A percentile compares a stretch with the other conserved stretches of the same genome.
phyloP scores from a whole-genome alignment of 2,329 filamentous ascomycete species.

The Colletotrichum abscissum region DNA sequence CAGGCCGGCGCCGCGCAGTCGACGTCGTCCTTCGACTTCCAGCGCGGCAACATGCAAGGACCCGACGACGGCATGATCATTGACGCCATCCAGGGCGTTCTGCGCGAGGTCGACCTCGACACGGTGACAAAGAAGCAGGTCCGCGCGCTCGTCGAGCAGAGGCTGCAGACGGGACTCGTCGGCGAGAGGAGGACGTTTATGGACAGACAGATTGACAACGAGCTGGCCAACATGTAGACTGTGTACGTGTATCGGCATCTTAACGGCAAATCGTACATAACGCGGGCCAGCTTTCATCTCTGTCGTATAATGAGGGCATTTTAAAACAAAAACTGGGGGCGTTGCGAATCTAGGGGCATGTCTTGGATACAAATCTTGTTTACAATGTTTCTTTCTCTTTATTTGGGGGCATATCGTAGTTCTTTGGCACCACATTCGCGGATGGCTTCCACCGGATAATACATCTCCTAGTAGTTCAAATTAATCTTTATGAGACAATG shows the following conservation, averaged over 20 bases:
- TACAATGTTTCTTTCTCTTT: background rate
- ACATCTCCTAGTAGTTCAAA: constrained; percentile 26
- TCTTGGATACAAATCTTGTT: constrained; percentile 9
- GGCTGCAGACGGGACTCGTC: constrained; percentile 87
- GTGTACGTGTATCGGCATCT: background rate
- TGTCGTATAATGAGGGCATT: constrained; percentile 24
- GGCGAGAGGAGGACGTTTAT: constrained; percentile 91
- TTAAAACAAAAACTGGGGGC: constrained; percentile 23
- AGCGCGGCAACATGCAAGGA: constrained; percentile 66
- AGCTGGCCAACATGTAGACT: constrained; percentile 89
- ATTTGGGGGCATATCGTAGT: constrained; percentile 9
- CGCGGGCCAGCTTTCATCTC: constrained; percentile 2
- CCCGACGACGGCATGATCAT: constrained; percentile 85
- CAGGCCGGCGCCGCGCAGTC: constrained; percentile 59
- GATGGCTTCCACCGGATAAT: constrained; percentile 26
- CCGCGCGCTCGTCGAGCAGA: constrained; percentile 89
- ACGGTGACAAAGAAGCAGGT: constrained; percentile 99
- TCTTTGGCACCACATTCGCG: constrained; percentile 9
- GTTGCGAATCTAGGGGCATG: constrained; percentile 18
- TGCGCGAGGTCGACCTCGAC: constrained; percentile 91
- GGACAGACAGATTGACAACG: constrained; percentile 91
- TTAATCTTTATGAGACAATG: constrained; percentile 11
- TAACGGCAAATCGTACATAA: constrained; percentile 24
- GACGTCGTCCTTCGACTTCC: constrained; percentile 71
- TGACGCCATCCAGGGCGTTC: constrained; percentile 84